Conservation (phyloP, 306 rosid species). For the Vachellia collinsii region DNA sequence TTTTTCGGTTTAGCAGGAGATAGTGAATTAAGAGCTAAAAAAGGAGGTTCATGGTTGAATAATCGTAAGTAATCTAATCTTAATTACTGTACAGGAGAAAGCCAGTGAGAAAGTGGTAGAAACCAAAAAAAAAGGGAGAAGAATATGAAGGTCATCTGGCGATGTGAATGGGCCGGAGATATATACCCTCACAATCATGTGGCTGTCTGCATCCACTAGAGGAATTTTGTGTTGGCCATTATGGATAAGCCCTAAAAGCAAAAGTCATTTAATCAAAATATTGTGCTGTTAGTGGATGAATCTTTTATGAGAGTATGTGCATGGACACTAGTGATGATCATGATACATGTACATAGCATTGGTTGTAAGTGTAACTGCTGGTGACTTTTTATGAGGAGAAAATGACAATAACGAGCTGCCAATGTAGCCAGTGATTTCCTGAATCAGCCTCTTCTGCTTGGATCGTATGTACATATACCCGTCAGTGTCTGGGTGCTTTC, state of each 20-base stretch:
- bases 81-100: background rate
- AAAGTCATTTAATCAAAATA: background rate
- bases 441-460: background rate
- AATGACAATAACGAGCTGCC: background rate
- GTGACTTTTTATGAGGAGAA: background rate
- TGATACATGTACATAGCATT: background rate
- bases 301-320: too few relatives aligned
- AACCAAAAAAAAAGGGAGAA: too few relatives aligned
- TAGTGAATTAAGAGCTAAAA: background rate
- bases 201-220: background rate
- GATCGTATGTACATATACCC: background rate
- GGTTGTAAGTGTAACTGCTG: background rate
- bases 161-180: background rate
- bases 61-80: background rate
- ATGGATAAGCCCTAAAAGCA: background rate
- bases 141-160: slow-evolving; percentile 4
- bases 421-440: background rate
- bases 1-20: background rate
- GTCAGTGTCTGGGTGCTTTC: background rate
- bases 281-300: background rate
- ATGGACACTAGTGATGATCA: too few relatives aligned
- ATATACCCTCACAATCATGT: background rate
- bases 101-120: background rate
- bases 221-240: slow-evolving; percentile 4
- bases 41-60: background rate